Base-by-base conservation (phyloP, 495 filamentous ascomycete species). In the Penicillium paxilli region DNA sequence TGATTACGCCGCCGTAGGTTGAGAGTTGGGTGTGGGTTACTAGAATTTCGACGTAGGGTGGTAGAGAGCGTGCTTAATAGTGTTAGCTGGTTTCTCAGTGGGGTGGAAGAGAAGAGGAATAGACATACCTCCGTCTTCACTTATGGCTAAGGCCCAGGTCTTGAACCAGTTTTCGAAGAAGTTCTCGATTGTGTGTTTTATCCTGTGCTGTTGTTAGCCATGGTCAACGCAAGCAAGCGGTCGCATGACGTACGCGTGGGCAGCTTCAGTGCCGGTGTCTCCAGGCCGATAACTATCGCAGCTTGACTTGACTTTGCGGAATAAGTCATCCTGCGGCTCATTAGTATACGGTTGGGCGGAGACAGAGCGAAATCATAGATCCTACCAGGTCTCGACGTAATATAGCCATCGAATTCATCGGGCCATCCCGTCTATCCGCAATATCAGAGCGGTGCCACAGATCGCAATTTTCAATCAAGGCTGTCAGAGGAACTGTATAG, bases 21-120 rank as follows among this genome's bases (percentile, higher is more conserved):
- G 87, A 89, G 17, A 90, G 63, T 38, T 83, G 79, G 23, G 85
- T 88, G 61, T 90, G 87, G 4, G 81, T 87, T n/a, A 87, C 82
- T 12, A 90, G 71, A 44, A 90, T 90, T 47, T 89, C 84, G 22
- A 90, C 86, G 54, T 90, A 90, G 2, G 87, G 87, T 3, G 87
- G 86, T 11, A 88, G 76, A 8, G 79, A 79, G 22, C 76, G 76
- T 55, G 82, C 83, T 86, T 5, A 24, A 5, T 14, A 1, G 14
- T 20, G 24, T 60, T 4, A 64, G 48, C 16, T 30, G 24, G 10
- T n/a, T 14, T 24, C 7, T 21, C 5, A 5, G 40, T 60, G 22
- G 49, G 49, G 35, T 14, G 35, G 19, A n/a, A 11, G n/a, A n/a
- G n/a, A n/a, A 5, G 28, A 2, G 24, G 19, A n/a, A 19, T 5